Evolutionary conservation across 345 rosid species (phyloP).

Genomic region (Orychophragmus violaceus): DNA sequence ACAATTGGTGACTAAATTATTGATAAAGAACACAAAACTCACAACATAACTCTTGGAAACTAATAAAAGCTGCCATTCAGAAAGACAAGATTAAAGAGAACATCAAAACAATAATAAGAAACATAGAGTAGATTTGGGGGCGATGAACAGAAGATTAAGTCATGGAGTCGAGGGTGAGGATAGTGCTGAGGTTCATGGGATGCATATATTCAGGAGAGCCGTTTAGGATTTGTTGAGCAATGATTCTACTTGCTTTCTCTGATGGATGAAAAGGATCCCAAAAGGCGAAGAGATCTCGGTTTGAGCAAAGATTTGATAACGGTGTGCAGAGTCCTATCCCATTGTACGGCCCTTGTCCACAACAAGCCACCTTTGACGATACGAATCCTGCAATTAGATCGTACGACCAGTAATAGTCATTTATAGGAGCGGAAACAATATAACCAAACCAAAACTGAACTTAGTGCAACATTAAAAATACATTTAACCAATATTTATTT

Average conservation of each 20-base stretch:
- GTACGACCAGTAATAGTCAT: neutral
- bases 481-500: neutral
- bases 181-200: slow-evolving; percentile 74
- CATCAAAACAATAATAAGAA: neutral
- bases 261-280: slow-evolving; percentile 93
- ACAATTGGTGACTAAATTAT: slow-evolving; percentile 22
- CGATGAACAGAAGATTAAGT: neutral
- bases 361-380: slow-evolving; percentile 59
- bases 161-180: slow-evolving; percentile 51
- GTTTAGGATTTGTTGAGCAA: slow-evolving; percentile 43
- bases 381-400: slow-evolving; percentile 46
- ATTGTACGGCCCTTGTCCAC: slow-evolving; percentile 78
- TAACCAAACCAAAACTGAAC: neutral
- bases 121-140: slow-evolving; percentile 1
- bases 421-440: neutral
- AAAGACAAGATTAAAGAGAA: slow-evolving; percentile 1
- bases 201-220: slow-evolving; percentile 55
- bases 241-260: slow-evolving; percentile 58
- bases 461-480: neutral
- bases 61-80: neutral
- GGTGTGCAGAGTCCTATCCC: slow-evolving; percentile 71
- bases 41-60: slow-evolving; percentile 18
- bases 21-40: slow-evolving; percentile 14
- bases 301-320: slow-evolving; percentile 55
- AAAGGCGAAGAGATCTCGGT: slow-evolving; percentile 50